phyloP scores from a whole-genome alignment of 805 yeast genomes.

The Saccharomycopsis babjevae region DNA sequence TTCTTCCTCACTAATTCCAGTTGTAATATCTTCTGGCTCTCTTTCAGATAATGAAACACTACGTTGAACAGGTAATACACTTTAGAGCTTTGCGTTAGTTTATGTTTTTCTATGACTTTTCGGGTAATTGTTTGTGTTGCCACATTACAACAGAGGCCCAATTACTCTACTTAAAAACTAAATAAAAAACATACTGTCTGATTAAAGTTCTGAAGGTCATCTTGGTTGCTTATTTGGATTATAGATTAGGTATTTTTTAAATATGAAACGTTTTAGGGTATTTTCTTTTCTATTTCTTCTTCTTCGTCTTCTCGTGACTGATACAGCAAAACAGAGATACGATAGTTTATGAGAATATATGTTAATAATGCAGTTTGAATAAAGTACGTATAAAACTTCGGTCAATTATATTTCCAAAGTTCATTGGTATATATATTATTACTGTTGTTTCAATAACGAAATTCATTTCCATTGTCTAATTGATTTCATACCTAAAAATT shows the following conservation, averaged over 20 bases:
- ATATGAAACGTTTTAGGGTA: not conserved
- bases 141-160: too few species aligned
- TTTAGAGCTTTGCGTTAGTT: not conserved
- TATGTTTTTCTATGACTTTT: not conserved
- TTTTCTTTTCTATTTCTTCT: not conserved
- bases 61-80: not conserved
- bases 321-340: not conserved
- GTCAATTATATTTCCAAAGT: too few species aligned
- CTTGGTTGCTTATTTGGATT: not conserved
- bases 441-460: too few species aligned
- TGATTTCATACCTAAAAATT: too few species aligned
- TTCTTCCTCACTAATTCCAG: not conserved
- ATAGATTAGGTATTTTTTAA: not conserved
- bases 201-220: conserved; percentile 6
- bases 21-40: not conserved
- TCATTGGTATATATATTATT: too few species aligned
- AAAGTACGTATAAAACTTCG: too few species aligned
- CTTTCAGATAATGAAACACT: not conserved
- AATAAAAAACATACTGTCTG: not conserved
- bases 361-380: too few species aligned
- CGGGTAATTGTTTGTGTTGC: not conserved
- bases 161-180: not conserved
- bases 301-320: not conserved
- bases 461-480: too few species aligned
- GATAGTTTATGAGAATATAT: too few species aligned